phyloP scores from a whole-genome alignment of 2,329 filamentous ascomycete genomes.

The Colletotrichum tamarilloi region DNA sequence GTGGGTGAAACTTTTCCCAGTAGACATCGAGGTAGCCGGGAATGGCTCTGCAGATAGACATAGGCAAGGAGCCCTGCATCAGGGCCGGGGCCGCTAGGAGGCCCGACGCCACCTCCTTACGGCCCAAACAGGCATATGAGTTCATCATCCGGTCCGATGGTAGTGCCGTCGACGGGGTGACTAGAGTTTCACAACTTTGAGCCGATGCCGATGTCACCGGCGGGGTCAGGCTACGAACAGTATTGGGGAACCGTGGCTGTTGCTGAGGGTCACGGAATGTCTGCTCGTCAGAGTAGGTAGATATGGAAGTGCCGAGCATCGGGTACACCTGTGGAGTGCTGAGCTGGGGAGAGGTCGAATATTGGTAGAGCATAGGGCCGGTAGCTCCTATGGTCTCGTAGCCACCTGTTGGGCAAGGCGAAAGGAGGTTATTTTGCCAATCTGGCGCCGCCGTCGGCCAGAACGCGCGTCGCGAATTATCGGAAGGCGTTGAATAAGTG shows the following conservation, averaged over 20 bases:
- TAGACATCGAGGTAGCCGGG: conserved; percentile 64
- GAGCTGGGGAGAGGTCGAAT: conserved; percentile 41
- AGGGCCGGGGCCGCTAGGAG: conserved; percentile 50
- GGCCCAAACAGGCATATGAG: conserved; percentile 49
- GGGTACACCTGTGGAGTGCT: conserved; percentile 44
- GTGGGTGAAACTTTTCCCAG: conserved; percentile 62
- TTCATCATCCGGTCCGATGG: conserved; percentile 47
- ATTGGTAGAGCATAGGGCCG: conserved; percentile 44
- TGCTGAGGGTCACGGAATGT: conserved; percentile 48
- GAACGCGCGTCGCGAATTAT: conserved; percentile 42
- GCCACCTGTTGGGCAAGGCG: conserved; percentile 40
- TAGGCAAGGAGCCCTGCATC: conserved; percentile 49
- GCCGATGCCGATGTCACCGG: conserved; percentile 54
- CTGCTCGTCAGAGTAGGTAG: conserved; percentile 49
- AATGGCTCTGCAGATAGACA: conserved; percentile 53
- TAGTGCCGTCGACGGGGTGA: conserved; percentile 55
- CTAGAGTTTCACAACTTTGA: conserved; percentile 61
- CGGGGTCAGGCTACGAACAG: conserved; percentile 63
- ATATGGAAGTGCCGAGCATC: conserved; percentile 48
- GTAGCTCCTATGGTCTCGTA: conserved; percentile 42
- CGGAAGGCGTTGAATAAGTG: conserved; percentile 59
- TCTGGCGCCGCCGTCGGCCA: conserved; percentile 43
- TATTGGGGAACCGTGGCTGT: conserved; percentile 51
- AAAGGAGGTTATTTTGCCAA: conserved; percentile 45
- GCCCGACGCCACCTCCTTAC: conserved; percentile 53